Conservation (phyloP, 345 rosid species). For the Orychophragmus violaceus region DNA sequence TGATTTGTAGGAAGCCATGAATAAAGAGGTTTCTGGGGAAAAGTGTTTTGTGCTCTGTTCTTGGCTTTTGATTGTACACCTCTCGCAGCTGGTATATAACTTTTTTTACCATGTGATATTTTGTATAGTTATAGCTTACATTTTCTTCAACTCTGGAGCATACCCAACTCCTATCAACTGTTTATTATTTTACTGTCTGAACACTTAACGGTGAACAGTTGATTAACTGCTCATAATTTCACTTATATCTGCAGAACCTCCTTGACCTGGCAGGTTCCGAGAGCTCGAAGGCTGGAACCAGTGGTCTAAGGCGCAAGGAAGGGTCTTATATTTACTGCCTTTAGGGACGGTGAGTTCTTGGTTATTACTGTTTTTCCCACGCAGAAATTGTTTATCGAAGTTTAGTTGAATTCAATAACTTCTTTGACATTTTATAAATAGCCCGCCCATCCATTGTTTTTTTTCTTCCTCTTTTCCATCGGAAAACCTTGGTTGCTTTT, state of each 20-base stretch:
- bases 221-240: constrained; percentile 13
- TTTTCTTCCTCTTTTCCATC: too few species aligned
- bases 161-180: background rate
- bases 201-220: background rate
- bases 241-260: constrained; percentile 75
- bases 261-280: constrained; percentile 99
- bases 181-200: background rate
- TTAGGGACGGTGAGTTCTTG: constrained; percentile 84
- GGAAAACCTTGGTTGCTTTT: background rate
- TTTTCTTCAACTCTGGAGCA: background rate
- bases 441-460: background rate
- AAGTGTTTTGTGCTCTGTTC: too few species aligned
- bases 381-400: background rate
- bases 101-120: constrained; percentile 23
- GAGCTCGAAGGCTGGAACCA: constrained; percentile 89
- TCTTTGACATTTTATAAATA: background rate
- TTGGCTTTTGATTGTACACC: too few species aligned
- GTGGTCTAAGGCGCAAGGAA: constrained; percentile 87
- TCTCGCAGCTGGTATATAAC: too few species aligned
- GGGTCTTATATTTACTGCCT: constrained; percentile 89
- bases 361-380: constrained; percentile 6
- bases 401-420: background rate
- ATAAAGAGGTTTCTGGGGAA: too few species aligned
- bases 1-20: too few species aligned
- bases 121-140: constrained; percentile 11